Conservation (phyloP, 768 basidiomycete species). For the Boletus bicolor region DNA sequence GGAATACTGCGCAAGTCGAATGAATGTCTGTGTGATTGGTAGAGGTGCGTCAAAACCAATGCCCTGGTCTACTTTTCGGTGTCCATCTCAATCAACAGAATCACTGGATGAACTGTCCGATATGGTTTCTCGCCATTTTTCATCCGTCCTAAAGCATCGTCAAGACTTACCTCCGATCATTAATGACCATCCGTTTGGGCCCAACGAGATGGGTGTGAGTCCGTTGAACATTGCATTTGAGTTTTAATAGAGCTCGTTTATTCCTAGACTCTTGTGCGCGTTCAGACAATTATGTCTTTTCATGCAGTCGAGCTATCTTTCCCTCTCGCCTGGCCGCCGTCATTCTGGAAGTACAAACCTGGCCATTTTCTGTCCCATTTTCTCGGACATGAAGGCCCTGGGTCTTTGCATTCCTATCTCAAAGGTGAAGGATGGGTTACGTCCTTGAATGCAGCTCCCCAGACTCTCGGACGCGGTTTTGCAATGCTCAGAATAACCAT, state of each 20-base stretch:
- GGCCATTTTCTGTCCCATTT: conserved; percentile 74
- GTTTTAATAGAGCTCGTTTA: conserved; percentile 12
- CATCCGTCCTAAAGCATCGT: conserved; percentile 64
- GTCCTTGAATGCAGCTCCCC: conserved; percentile 63
- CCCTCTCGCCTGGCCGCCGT: conserved; percentile 69
- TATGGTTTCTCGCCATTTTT: conserved; percentile 64
- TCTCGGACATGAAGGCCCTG: conserved; percentile 89
- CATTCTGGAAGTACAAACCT: conserved; percentile 77
- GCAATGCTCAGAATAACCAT: conserved; percentile 85
- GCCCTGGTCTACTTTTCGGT: neutral
- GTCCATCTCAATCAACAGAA: conserved; percentile 42
- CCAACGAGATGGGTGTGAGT: conserved; percentile 67
- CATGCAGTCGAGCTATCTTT: conserved; percentile 82
- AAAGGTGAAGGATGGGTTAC: conserved; percentile 89
- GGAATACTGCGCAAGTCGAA: conserved; percentile 80
- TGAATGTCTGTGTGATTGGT: conserved; percentile 77
- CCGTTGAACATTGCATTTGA: neutral
- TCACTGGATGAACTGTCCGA: conserved; percentile 68
- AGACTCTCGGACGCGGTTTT: conserved; percentile 76
- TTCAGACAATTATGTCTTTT: conserved; percentile 88
- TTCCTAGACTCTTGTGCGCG: conserved; percentile 69
- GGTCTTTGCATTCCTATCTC: conserved; percentile 86
- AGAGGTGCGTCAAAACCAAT: conserved; percentile 47
- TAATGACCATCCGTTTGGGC: conserved; percentile 72
- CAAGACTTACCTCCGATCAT: conserved; percentile 60